Base-by-base conservation (phyloP, 75 land plant species). In the Ceratopteris richardii region DNA sequence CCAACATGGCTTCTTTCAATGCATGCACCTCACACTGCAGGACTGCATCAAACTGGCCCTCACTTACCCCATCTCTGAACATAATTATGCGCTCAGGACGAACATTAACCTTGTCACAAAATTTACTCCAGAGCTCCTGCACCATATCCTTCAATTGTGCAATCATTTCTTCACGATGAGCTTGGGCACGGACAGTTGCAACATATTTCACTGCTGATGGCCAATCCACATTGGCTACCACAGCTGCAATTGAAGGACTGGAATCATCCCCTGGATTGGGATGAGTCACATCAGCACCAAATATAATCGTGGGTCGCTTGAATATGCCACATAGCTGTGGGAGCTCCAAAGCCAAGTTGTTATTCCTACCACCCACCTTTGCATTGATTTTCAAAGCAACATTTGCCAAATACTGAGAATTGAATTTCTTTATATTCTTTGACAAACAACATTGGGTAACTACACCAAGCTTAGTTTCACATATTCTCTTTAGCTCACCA, bases 401-500 rank as follows among this genome's bases (percentile, higher is more conserved):
- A 21, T 77, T 84, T 10, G 70, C 68, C 51, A 82, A 72, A 52
- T 69, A 77, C 30, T 73, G 73, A 28, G 86, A 80, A 28, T 71
- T 72, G 48, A 66, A 60, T 56, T 60, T 71, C 47, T 53, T 47
- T 9, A 86, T 62, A 50, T 86, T 77, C 2, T 69, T 29, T 31
- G 74, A 80, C 29, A 86, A 67, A 61, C 90, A 86, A 37, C 99
- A 95, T 64, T 95, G 96, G 26, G 80, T 90, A 2, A 83, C 65
- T 51, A 95, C 76, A 1, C 99, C 99, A 23, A 90, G 64, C 11
- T 69, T 62, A 0, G 85, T 84, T 44, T 85, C 90, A 19, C 90
- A 83, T 28, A 90, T 80, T n/a, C 87, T 65, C 63, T 95, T 95
- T 63, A 95, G 70, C 68, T 88, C 93, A 20, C 85, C 88, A 69